Evolutionary conservation across 23 red algal species (phyloP), one percentile per base, ranked within the genome.

Genomic region (Gracilariopsis chorda): DNA sequence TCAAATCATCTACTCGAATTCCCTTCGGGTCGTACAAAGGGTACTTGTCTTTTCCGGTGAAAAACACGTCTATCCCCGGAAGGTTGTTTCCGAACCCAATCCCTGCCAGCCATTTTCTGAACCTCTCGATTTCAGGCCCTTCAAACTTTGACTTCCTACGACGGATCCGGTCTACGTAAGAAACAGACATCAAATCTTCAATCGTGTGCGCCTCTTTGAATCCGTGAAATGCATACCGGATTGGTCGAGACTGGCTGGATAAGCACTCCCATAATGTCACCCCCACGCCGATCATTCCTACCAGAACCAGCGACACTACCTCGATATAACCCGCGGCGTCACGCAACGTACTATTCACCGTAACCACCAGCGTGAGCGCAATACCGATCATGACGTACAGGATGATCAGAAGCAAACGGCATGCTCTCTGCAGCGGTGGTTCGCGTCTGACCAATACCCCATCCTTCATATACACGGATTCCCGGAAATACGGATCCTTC

Each of bases 1-100:
- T 70, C 34, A 70, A 39, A 17, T 70, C 16, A n/a, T 70, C 64
- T 39, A 70, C 35, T 12, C 64, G 64, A 39, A 70, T 70, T 10
- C 64, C 64, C 64, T 70, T 70, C 21, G 64, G 35, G 27, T 70
- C 64, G 27, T 70, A 70, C 36, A 70, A n/a, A 14, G 64, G 64
- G 64, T 70, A 70, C 4, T 39, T 34, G 27, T 70, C 64, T n/a
- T 70, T 70, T 27, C 64, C 64, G 11, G 64, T 42, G 34, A 13
- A 70, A 39, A 70, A 70, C 33, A 70, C 64, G 2, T 70, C 64
- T 34, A 70, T 70, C 36, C 64, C 64, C 64, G 64, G 67, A 17
- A 73, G 39, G 40, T 73, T 73, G n/a, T 73, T 42, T 7, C 67
- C 67, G 67, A 27, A 73, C 10, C 67, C 67, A 3, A 7, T 46